Base-by-base conservation (phyloP, 2,329 filamentous ascomycete species). In the Paecilomyces dactylethromorphus region DNA sequence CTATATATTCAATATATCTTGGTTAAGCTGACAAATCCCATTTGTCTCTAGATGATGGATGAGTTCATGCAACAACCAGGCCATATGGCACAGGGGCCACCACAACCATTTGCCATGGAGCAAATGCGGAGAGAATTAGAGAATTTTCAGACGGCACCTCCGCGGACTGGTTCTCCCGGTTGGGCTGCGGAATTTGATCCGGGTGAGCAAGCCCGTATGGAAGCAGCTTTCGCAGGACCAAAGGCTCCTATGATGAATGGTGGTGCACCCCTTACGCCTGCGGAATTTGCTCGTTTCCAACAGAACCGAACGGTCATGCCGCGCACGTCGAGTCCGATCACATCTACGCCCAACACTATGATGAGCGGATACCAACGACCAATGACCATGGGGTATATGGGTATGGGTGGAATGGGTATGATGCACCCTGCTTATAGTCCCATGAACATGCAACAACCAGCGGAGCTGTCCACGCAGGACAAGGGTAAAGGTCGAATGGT, bases 271-370 rank as follows among this genome's bases (percentile, higher is more conserved):
- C 96, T 97, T 75, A 89, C 81, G 61, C 81, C 92, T 26, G 88
- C 91, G 53, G 94, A 97, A 65, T 97, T 96, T 73, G 87, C 90
- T 54, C 86, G 87, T 62, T 97, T 96, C 74, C 89, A 92, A 70
- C 84, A 87, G 73, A 86, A 84, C 63, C 82, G 84, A 63, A 83
- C 83, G 62, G 78, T 78, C 11, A 73, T 78, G 69, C 84, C 76
- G 68, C 84, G 77, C 78, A 84, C 78, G 72, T 85, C 76, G 71
- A 91, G 83, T 78, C 88, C 80, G 65, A 77, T 67, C 68, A 76
- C 70, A 51, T 71, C 76, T 55, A 74, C 75, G 39, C 70, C 88
- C 65, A 79, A 81, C 55, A 85, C 88, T 13, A 84, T 87, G 81
- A 83, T 86, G 79, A 81, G 79, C 33, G 76, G 78, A 55, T 78